Evolutionary conservation across 2,329 filamentous ascomycete species (phyloP).

Genomic region (Ceratocystis cacaofunesta): DNA sequence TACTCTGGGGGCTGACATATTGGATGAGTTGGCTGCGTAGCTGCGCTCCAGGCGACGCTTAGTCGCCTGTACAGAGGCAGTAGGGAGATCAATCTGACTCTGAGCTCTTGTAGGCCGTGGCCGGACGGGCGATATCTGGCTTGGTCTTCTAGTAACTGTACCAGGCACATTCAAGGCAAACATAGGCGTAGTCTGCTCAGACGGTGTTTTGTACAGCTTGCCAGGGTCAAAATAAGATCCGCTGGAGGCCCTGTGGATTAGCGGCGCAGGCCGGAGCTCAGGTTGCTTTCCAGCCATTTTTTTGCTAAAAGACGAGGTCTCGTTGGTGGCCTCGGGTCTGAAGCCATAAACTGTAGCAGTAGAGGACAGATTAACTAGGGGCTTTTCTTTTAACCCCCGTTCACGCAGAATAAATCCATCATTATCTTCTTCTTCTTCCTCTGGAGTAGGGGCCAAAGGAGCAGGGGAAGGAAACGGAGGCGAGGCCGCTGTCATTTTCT

Average conservation of each 20-base stretch:
- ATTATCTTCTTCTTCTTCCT: conserved; percentile 7
- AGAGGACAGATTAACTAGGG: background rate
- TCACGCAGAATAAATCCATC: background rate
- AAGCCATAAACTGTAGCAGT: background rate
- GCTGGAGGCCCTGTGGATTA: conserved; percentile 3
- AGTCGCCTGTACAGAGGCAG: conserved; percentile 11
- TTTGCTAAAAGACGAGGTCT: conserved; percentile 24
- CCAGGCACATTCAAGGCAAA: background rate
- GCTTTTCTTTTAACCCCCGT: background rate
- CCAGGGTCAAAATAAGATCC: background rate
- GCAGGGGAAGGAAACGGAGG: background rate
- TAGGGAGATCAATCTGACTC: conserved; percentile 13
- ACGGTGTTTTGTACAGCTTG: background rate
- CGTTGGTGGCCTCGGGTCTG: background rate
- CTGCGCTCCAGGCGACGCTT: conserved; percentile 8
- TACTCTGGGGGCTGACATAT: background rate
- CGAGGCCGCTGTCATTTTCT: background rate
- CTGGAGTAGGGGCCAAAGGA: conserved; percentile 10
- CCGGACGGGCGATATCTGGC: conserved; percentile 5
- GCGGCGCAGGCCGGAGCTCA: conserved; percentile 17
- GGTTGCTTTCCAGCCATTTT: conserved; percentile 38
- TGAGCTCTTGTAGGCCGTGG: conserved; percentile 8
- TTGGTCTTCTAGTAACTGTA: background rate
- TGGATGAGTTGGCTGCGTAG: conserved; percentile 6
- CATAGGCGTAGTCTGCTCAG: background rate